Base-by-base conservation (phyloP, 1,284 basidiomycete genomes). In the Peniophora sp. region DNA sequence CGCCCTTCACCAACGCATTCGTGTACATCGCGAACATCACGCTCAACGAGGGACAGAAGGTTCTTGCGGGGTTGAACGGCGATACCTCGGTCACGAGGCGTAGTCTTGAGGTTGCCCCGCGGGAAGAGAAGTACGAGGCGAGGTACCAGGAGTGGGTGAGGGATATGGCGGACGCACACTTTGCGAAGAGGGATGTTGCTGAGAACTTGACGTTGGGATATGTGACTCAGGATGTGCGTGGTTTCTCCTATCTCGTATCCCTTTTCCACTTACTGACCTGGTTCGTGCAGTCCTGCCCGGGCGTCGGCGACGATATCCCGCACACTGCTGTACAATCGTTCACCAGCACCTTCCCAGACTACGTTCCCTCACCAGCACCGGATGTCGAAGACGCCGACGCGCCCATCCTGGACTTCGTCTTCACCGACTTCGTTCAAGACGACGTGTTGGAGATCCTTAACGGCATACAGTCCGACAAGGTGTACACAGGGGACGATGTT, bases 211-310 rank as follows among this genome's bases (percentile, higher is more conserved):
- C 83, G 1, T 62, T 83, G 23, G 86, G 86, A 58, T 88, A 89
- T 60, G 83, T 87, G 17, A 88, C 87, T 1, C 60, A 65, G 0
- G 86, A 88, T 59, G 83, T 85, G 55, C 61, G 83, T 63, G 34
- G 45, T 51, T 18, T 17, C n/a, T 22, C 43, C n/a, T n/a, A n/a
- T n/a, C n/a, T 43, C 36, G 12, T 45, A 6, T 45, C 23, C 43
- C 23, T 20, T 24, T 20, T 45, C 43, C 8, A 15, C 6, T 14
- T 22, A 20, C 23, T 45, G 23, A 45, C 23, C 24, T 22, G 39
- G 41, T 32, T 18, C 24, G 2, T 14, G n/a, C 49, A 85, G 82
- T 66, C 76, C 8, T 88, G 86, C 63, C 82, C 84, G 1, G 86
- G 81, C 3, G 66, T 79, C 12, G 88, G 86, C 11, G 88, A 89